Conservation (phyloP, 148 eudicot species). For the Salicornia ramosissima region DNA sequence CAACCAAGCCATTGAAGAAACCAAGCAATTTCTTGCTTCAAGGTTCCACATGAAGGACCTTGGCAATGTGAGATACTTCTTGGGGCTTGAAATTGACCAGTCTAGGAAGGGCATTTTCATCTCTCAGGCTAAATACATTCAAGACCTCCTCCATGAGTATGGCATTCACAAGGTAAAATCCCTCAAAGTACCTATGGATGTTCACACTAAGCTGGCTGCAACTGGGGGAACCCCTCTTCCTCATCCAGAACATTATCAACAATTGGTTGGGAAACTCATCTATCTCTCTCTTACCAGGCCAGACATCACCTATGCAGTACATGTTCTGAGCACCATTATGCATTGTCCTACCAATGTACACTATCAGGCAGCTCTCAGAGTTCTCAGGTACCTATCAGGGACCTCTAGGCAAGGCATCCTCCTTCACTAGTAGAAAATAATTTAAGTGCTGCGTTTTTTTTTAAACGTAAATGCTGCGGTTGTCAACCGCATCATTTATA, state of each 20-base stretch:
- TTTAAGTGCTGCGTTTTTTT: neutral
- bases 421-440: neutral
- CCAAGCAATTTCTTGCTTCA: neutral
- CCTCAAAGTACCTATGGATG: neutral
- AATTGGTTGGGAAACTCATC: neutral
- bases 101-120: neutral
- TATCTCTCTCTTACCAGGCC: neutral
- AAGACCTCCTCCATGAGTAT: neutral
- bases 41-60: conserved; percentile 6
- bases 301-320: neutral
- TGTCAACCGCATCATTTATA: no score
- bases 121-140: neutral
- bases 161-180: neutral
- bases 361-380: neutral
- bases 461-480: no score
- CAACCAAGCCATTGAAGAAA: neutral
- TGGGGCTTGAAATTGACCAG: neutral
- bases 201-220: neutral
- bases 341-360: neutral
- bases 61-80: neutral
- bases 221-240: neutral
- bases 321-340: neutral
- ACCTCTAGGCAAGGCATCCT: neutral
- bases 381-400: neutral
- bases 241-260: neutral